A percentile compares a stretch with the other conserved stretches of the same genome.
Conservation (phyloP, 2,329 filamentous ascomycete species). For the Plectosphaerella sp. region DNA sequence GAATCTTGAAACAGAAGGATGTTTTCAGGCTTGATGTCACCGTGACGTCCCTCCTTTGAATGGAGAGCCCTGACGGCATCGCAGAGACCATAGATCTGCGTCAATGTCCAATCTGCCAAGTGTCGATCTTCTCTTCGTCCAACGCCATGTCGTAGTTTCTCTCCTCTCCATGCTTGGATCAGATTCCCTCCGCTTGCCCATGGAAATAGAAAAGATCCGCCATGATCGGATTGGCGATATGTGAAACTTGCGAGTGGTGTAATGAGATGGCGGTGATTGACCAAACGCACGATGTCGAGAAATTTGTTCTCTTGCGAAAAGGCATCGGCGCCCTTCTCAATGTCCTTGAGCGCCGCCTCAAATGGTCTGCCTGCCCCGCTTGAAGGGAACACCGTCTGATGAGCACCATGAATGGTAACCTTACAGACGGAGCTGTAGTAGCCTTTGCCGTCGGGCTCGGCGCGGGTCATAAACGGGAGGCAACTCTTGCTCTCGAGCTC, state of each 20-base stretch:
- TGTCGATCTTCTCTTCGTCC: neutral
- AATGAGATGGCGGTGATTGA: constrained; percentile 1
- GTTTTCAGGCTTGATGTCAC: constrained; percentile 7
- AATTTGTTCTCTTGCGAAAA: neutral
- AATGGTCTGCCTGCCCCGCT: neutral
- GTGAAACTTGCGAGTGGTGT: neutral
- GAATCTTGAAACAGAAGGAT: constrained; percentile 2
- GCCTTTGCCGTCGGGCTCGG: neutral
- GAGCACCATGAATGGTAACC: neutral
- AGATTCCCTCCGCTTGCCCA: constrained; percentile 5
- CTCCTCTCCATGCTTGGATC: constrained; percentile 1
- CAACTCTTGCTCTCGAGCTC: neutral
- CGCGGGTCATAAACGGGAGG: neutral
- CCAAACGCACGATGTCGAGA: neutral
- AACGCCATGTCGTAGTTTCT: neutral
- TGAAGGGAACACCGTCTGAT: neutral
- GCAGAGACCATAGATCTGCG: neutral
- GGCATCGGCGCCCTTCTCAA: neutral
- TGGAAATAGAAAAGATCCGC: neutral
- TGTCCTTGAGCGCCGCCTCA: neutral
- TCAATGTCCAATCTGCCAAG: neutral
- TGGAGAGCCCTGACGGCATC: neutral
- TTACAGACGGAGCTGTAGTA: neutral
- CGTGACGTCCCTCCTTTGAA: neutral
- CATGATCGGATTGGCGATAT: neutral